These are phyloP conservation scores for Lindgomyces ingoldianus DNA, from an alignment of 495 filamentous ascomycete genomes.

Conservation along the genomic window DNA sequence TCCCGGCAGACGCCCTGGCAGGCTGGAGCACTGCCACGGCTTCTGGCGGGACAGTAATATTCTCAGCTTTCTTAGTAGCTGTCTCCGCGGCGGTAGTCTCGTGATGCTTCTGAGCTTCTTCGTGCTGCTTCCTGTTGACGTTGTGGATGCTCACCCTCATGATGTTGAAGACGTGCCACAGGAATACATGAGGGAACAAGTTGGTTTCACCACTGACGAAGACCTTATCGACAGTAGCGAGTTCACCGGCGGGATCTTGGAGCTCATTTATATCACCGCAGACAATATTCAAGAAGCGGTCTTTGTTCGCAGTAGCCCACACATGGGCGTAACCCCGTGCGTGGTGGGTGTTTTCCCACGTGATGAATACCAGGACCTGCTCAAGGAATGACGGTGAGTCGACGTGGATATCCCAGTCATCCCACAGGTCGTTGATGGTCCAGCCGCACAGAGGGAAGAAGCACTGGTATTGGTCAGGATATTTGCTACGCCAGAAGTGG, in stretches of 20 bases:
- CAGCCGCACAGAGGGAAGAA: slow-evolving; percentile 39
- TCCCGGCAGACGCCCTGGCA: not conserved
- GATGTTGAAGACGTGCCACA: slow-evolving; percentile 22
- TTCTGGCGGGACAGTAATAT: not conserved
- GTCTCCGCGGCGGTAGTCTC: not conserved
- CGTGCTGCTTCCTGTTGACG: not conserved
- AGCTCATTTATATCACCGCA: not conserved
- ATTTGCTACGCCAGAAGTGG: slow-evolving; percentile 37
- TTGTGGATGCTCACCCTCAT: slow-evolving; percentile 5
- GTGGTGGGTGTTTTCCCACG: slow-evolving; percentile 6
- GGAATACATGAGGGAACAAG: not conserved
- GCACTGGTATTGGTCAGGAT: slow-evolving; percentile 40
- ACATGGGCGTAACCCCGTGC: not conserved
- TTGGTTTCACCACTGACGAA: slow-evolving; percentile 15
- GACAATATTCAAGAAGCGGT: slow-evolving; percentile 11
- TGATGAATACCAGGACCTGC: slow-evolving; percentile 27
- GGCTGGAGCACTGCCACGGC: not conserved
- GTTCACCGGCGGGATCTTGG: slow-evolving; percentile 3
- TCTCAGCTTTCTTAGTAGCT: not conserved
- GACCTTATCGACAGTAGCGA: slow-evolving; percentile 21
- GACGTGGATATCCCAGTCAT: slow-evolving; percentile 52
- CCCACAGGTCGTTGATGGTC: slow-evolving; percentile 54
- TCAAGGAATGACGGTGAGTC: slow-evolving; percentile 51
- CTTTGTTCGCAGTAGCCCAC: slow-evolving; percentile 14
- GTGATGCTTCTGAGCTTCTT: not conserved